A percentile compares a stretch with the other conserved stretches of the same genome.
These are phyloP conservation scores for Ormosia semicastrata DNA, from an alignment of 306 rosid genomes.

Conservation along the genomic window DNA sequence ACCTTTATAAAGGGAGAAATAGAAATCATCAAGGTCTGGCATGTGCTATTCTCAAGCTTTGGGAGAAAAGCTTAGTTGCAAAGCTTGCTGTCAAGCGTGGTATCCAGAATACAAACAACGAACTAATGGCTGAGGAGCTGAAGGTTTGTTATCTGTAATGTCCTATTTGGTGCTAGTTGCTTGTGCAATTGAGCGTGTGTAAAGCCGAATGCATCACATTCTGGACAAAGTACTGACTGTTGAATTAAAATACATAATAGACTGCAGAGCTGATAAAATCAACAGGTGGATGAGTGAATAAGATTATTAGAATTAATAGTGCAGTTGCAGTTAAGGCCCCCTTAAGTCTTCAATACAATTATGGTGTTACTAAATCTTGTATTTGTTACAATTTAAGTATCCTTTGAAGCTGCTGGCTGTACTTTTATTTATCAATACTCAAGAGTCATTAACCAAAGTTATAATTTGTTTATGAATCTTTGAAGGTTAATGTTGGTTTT, in stretches of 20 bases:
- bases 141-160: conserved; percentile 53
- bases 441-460: neutral
- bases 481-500: neutral
- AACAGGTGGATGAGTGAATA: neutral
- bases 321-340: neutral
- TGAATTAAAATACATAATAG: neutral
- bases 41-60: conserved; percentile 72
- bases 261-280: neutral
- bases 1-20: conserved; percentile 71
- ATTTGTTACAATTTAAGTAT: neutral
- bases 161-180: conserved; percentile 9
- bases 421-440: neutral
- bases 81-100: conserved; percentile 97
- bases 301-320: neutral
- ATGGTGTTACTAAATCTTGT: neutral
- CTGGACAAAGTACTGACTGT: neutral
- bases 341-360: neutral
- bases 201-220: conserved; percentile 19
- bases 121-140: conserved; percentile 91
- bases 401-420: neutral
- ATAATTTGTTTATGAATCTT: neutral
- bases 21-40: conserved; percentile 96
- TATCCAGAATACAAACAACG: conserved; percentile 92
- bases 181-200: conserved; percentile 2
- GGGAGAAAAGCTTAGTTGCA: conserved; percentile 90